Evolutionary conservation across 805 yeast genomes (phyloP).

Genomic region (Lipomyces orientalis): DNA sequence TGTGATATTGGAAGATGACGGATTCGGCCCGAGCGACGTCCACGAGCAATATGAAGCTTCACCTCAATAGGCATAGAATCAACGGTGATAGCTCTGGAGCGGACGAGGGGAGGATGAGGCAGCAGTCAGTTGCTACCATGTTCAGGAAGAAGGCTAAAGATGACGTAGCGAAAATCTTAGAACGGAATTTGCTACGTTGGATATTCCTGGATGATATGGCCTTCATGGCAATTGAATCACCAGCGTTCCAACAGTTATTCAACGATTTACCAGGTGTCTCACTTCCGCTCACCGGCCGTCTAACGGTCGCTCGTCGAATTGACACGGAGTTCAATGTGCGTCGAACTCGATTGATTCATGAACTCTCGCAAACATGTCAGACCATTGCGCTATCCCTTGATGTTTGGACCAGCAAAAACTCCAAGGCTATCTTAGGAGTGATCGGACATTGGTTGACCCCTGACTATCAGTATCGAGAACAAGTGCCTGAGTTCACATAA

Average conservation of each 20-base stretch:
- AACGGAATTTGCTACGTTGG: constrained; percentile 3
- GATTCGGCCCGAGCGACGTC: too few species aligned
- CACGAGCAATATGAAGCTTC: too few species aligned
- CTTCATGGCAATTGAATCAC: constrained; percentile 3
- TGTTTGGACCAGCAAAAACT: constrained; percentile 13
- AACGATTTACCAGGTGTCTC: constrained; percentile 1
- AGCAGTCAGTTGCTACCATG: neutral
- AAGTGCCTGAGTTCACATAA: too few species aligned
- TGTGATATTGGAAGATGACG: too few species aligned
- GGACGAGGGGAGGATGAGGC: neutral
- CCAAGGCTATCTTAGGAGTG: constrained; percentile 2
- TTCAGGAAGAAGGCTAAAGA: neutral
- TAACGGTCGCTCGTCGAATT: neutral
- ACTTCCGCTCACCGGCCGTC: constrained; percentile 3
- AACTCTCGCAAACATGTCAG: neutral
- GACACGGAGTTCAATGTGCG: constrained; percentile 1
- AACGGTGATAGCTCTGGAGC: too few species aligned
- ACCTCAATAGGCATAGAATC: too few species aligned
- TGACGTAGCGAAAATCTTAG: neutral
- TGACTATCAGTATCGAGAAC: too few species aligned
- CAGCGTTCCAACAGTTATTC: neutral
- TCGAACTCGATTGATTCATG: neutral
- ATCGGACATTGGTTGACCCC: too few species aligned
- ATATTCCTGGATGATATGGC: neutral
- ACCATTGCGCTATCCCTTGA: constrained; percentile 6